These are phyloP conservation scores for Iberis pinnata DNA, from an alignment of 345 rosid species.

Conservation along the genomic window DNA sequence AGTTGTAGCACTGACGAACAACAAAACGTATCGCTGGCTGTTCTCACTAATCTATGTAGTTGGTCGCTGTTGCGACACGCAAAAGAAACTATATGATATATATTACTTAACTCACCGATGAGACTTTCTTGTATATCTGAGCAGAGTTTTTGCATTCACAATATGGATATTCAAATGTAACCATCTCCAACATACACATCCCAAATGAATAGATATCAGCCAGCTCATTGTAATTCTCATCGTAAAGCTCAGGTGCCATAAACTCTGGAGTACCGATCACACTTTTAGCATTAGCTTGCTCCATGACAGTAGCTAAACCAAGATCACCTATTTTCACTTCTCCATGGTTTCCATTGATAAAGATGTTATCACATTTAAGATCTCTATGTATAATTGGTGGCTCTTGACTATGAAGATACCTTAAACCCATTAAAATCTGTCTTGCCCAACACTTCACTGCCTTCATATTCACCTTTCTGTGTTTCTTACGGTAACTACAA, in stretches of 20 bases:
- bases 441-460: conserved; percentile 83
- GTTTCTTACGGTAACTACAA: conserved; percentile 65
- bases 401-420: conserved; percentile 53
- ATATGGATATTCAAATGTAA: conserved; percentile 78
- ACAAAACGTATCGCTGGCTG: too few relatives aligned
- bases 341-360: too few relatives aligned
- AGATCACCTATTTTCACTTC: too few relatives aligned
- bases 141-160: conserved; percentile 73
- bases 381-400: too few relatives aligned
- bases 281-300: conserved; percentile 72
- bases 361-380: too few relatives aligned
- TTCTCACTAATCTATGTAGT: too few relatives aligned
- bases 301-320: conserved; percentile 74
- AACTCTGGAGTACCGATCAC: conserved; percentile 94
- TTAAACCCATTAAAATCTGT: conserved; percentile 66
- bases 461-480: conserved; percentile 56
- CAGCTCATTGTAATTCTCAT: conserved; percentile 79
- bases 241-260: too few relatives aligned
- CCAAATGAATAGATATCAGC: conserved; percentile 88
- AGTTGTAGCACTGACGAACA: too few relatives aligned
- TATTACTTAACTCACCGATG: conserved; percentile 61
- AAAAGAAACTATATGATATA: too few relatives aligned
- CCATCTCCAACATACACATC: conserved; percentile 90
- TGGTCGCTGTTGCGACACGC: too few relatives aligned
- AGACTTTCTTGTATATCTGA: conserved; percentile 74